These are phyloP conservation scores for Avena sativa DNA, from an alignment of 176 grass and related monocot genomes.

Conservation along the genomic window DNA sequence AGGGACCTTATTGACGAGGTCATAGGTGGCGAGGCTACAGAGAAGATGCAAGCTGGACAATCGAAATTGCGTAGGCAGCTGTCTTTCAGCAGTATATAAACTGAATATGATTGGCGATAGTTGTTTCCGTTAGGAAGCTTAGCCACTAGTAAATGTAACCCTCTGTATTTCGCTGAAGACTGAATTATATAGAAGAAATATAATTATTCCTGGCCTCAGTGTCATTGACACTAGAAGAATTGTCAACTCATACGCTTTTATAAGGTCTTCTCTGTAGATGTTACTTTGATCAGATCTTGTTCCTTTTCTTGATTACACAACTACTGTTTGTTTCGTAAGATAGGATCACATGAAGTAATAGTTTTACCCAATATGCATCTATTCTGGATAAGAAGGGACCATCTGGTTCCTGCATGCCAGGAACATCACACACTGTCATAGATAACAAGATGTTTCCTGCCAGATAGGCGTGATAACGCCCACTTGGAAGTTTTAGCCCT, in stretches of 20 bases:
- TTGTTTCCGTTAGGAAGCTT: constrained; percentile 47
- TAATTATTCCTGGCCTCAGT: constrained; percentile 42
- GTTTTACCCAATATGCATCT: constrained; percentile 12
- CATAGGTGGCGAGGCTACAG: constrained; percentile 38
- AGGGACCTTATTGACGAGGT: constrained; percentile 79
- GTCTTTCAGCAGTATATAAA: constrained; percentile 53
- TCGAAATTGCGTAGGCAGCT: constrained; percentile 61
- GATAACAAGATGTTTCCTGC: constrained; percentile 34
- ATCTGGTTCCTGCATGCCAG: constrained; percentile 6
- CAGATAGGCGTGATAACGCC: constrained; percentile 36
- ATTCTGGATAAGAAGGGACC: constrained; percentile 32
- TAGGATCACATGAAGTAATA: neutral
- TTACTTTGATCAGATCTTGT: neutral
- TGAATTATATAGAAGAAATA: constrained; percentile 61
- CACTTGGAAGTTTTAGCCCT: constrained; percentile 33
- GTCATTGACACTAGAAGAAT: constrained; percentile 35
- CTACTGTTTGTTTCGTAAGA: constrained; percentile 13
- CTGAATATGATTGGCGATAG: constrained; percentile 34
- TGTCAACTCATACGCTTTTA: constrained; percentile 17
- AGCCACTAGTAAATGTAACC: constrained; percentile 51
- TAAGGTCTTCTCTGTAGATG: neutral
- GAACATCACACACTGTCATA: constrained; percentile 38
- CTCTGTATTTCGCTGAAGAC: constrained; percentile 39
- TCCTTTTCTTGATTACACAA: constrained; percentile 1
- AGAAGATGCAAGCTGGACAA: constrained; percentile 44